These are phyloP conservation scores for Elongisporangium undulatum DNA, from an alignment of 352 stramenopile species.

Conservation along the genomic window DNA sequence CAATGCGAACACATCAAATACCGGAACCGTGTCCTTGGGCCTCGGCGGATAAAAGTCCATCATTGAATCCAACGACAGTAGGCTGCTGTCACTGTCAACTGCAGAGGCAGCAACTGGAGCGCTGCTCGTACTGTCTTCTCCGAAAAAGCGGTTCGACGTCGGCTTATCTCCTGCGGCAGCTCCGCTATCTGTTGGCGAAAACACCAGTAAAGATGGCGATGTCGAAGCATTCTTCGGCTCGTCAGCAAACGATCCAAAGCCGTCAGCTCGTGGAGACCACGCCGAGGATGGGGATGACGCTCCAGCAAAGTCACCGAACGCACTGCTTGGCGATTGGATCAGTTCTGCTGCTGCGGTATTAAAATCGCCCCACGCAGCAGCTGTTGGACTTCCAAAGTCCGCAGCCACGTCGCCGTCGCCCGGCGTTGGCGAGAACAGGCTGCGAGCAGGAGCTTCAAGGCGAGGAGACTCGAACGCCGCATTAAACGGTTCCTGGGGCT, in stretches of 20 bases:
- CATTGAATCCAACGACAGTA: constrained; percentile 9
- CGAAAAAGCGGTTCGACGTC: constrained; percentile 11
- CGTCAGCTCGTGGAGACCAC: constrained; percentile 2
- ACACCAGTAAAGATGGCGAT: constrained; percentile 13
- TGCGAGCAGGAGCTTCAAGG: constrained; percentile 10
- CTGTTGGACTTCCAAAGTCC: constrained; percentile 9
- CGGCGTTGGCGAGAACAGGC: constrained; percentile 16
- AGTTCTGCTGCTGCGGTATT: constrained; percentile 1
- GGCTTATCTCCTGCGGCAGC: not conserved
- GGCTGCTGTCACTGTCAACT: not conserved
- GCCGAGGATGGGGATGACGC: not conserved
- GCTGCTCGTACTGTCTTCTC: not conserved
- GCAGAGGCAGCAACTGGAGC: not conserved
- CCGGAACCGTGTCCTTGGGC: not conserved
- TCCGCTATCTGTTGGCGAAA: constrained; percentile 8
- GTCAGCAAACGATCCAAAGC: constrained; percentile 8
- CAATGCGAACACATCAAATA: constrained; percentile 24
- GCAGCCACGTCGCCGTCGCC: constrained; percentile 10
- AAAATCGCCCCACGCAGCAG: constrained; percentile 5
- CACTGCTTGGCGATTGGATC: constrained; percentile 1
- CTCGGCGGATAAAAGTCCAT: constrained; percentile 11
- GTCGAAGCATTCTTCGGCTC: not conserved
- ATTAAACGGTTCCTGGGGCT: constrained; percentile 1
- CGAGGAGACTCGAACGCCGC: constrained; percentile 12
- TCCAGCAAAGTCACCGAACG: not conserved